Evolutionary conservation across 805 yeast species (phyloP).

Genomic region (Wickerhamomyces tratensis): DNA sequence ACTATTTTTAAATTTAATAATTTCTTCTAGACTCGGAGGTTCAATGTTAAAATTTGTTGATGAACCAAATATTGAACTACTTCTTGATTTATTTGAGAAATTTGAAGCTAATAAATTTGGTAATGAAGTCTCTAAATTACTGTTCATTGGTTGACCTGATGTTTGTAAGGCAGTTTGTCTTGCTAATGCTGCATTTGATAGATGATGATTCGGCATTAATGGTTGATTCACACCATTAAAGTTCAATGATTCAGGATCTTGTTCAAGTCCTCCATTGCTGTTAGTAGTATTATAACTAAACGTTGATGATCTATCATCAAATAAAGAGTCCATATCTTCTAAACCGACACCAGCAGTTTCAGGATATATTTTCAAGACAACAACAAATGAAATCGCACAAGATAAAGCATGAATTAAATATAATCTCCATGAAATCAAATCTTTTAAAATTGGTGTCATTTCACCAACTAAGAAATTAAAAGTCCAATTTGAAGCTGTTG

Average conservation of each 20-base stretch:
- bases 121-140: slow-evolving; percentile 4
- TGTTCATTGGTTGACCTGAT: too few species aligned
- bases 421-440: slow-evolving; percentile 65
- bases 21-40: slow-evolving; percentile 29
- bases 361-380: slow-evolving; percentile 69
- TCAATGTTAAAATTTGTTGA: slow-evolving; percentile 18
- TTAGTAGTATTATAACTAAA: slow-evolving; percentile 21
- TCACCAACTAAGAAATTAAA: slow-evolving; percentile 90
- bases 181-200: slow-evolving; percentile 33
- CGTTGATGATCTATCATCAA: slow-evolving; percentile 52
- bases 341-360: slow-evolving; percentile 84
- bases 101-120: slow-evolving; percentile 4
- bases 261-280: slow-evolving; percentile 2
- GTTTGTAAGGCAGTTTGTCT: slow-evolving; percentile 22
- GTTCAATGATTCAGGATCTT: slow-evolving; percentile 6
- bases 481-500: slow-evolving; percentile 90
- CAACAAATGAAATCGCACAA: slow-evolving; percentile 62
- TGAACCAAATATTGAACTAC: slow-evolving; percentile 5
- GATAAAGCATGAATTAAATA: slow-evolving; percentile 76
- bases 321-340: slow-evolving; percentile 88
- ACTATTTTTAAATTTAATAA: slow-evolving; percentile 22
- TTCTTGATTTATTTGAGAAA: slow-evolving; percentile 1
- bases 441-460: slow-evolving; percentile 80
- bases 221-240: neutral
- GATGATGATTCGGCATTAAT: slow-evolving; percentile 4